phyloP scores from a whole-genome alignment of 179 eudicot genomes.

The Silene vulgaris region DNA sequence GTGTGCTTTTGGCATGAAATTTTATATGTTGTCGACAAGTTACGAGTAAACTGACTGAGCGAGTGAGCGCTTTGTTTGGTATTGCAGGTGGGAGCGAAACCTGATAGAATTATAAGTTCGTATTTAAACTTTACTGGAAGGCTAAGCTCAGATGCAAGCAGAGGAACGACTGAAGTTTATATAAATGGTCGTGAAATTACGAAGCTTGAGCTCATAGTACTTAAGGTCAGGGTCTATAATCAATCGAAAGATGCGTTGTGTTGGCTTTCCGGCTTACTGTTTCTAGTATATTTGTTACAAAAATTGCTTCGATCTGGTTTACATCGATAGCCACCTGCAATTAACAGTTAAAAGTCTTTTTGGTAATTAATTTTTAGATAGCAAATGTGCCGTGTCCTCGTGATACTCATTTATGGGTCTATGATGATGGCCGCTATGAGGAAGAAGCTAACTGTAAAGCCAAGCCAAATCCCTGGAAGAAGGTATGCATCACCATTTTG shows the following conservation, averaged over 20 bases:
- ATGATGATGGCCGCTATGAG: constrained; percentile 91
- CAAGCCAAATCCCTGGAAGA: constrained; percentile 84
- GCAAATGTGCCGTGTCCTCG: constrained; percentile 93
- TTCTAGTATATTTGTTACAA: no score
- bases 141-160: constrained; percentile 55
- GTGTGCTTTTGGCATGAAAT: constrained; percentile 8
- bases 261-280: no score
- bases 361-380: constrained; percentile 40
- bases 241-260: no score
- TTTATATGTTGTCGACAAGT: not conserved
- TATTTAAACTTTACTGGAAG: constrained; percentile 60
- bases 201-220: constrained; percentile 58
- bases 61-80: constrained; percentile 23
- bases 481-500: constrained; percentile 42
- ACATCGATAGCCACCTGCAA: not conserved
- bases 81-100: constrained; percentile 70
- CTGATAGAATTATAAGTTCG: constrained; percentile 59
- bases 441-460: constrained; percentile 88
- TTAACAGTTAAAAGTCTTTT: not conserved
- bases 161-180: constrained; percentile 68
- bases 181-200: constrained; percentile 81
- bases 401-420: constrained; percentile 92
- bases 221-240: constrained; percentile 41
- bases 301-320: no score
- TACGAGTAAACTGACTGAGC: not conserved